Base-by-base conservation (phyloP, 2,329 filamentous ascomycete genomes). In the Ophiocordyceps polyrhachis-furcata region DNA sequence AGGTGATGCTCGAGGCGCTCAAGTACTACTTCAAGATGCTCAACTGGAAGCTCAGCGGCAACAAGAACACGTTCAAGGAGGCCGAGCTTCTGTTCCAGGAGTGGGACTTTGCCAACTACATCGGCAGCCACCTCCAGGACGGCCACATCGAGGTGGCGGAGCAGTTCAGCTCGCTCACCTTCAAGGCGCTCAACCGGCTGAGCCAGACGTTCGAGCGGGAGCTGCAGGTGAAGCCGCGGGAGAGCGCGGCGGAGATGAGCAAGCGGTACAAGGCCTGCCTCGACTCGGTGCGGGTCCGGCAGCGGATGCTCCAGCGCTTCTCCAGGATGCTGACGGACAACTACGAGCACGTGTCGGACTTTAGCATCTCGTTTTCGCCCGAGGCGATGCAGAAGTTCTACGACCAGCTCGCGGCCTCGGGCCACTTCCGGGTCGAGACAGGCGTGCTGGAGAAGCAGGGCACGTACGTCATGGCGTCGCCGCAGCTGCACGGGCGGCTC, bases 31-130 rank as follows among this genome's bases (percentile, higher is more conserved):
- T 98, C 71, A 91, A 89, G 60, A 88, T 98, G 74, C 70, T 98
- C 41, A 95, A 96, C 58, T 96, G 88, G 86, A 96, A 96, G 62
- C 69, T 98, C 44, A 88, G 83, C 53, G 85, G 87, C 46, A 96
- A 96, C 68, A 96, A 95, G 61, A 98, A 96, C 64, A 95, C 88
- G 0, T 98, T 98, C 73, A 96, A 96, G 58, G 91, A 98, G 61
- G 91, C 91, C 7, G 91, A 98, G 67, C 82, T 98, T 50, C 67
- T 98, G 42, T 93, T 95, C 58, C 87, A 94, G 55, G 91, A 98
- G 62, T 98, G 91, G 91, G 86, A 87, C 46, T 96, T 96, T 56
- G 93, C 84, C 44, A 96, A 96, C 56, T 80, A 88, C 54, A 85
- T 98, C 46, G 91, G 89, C 23, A 77, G 84, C 43, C 83, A 91